phyloP scores from a whole-genome alignment of 805 yeast species.

The Wickerhamiella kazuoi region DNA sequence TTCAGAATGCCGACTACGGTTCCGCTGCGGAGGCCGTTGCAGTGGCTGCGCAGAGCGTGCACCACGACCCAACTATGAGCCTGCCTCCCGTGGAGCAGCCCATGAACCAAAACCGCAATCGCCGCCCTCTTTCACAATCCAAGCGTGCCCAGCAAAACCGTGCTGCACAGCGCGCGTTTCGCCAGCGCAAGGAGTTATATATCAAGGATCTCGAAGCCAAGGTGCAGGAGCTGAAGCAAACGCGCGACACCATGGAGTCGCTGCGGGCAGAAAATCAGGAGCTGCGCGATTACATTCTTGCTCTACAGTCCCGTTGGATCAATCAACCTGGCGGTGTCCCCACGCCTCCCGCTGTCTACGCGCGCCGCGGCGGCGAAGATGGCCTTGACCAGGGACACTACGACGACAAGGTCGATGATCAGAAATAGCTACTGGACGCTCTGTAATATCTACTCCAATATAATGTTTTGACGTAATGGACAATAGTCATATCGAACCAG shows the following conservation, averaged over 20 bases:
- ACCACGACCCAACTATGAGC: conserved; percentile 15
- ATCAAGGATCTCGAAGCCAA: conserved; percentile 63
- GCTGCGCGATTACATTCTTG: conserved; percentile 54
- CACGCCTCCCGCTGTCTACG: conserved; percentile 25
- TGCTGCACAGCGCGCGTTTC: conserved; percentile 79
- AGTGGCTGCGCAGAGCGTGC: conserved; percentile 16
- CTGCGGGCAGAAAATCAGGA: conserved; percentile 52
- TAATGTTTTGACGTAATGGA: too few relatives aligned
- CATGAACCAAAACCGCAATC: conserved; percentile 14
- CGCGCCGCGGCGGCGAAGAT: conserved; percentile 14
- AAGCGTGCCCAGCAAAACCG: conserved; percentile 87
- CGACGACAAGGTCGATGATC: conserved; percentile 15
- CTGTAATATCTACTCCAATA: background rate
- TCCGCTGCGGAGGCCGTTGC: conserved; percentile 19
- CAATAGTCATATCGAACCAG: too few relatives aligned
- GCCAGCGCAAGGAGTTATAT: conserved; percentile 66
- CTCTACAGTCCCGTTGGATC: conserved; percentile 48
- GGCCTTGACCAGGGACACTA: conserved; percentile 13
- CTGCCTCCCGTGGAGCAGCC: conserved; percentile 18
- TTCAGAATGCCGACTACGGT: conserved; percentile 17
- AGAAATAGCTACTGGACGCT: conserved; percentile 5
- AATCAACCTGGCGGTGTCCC: conserved; percentile 32
- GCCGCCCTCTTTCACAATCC: conserved; percentile 38
- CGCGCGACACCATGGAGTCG: conserved; percentile 48
- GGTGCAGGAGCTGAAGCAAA: conserved; percentile 42